Evolutionary conservation across 768 basidiomycete species (phyloP), one percentile per base, ranked within the genome.

Genomic region (Scleroderma citrinum): DNA sequence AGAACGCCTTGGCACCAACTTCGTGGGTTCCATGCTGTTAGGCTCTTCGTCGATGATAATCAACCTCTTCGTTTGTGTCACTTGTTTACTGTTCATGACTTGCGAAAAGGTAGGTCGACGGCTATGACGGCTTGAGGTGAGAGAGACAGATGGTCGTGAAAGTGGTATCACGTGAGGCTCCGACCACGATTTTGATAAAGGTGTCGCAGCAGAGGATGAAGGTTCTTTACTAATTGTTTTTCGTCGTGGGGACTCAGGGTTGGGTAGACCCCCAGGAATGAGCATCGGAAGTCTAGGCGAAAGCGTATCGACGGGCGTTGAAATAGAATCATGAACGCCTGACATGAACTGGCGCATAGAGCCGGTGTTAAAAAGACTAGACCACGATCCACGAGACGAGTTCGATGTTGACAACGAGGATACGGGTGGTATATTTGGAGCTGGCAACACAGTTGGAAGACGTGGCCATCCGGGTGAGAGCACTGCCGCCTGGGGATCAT

Each of bases 311-410:
- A 69, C 58, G 7, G 75, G 73, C 17, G 69, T 73, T 35, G 64
- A 65, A 16, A 75, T 66, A 1, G 74, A 70, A 54, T 80, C 82
- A 30, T 80, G 77, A 24, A 80, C 70, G 29, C 82, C 79, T 11
- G 73, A 72, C 55, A 89, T 81, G 50, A 90, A 78, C 48, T 87
- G 83, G 23, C 83, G 74, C 66, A 89, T 71, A 37, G 72, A 76
- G 16, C 77, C 78, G 1, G 85, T 69, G 51, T 81, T 83, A 61
- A 88, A 86, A 11, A 91, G 59, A 57, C 81, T 89, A 0, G 87
- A 85, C 89, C 89, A 91, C 0, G 89, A 88, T 8, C 81, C 86
- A 38, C 81, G 75, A 2, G 88, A 88, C 3, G 85, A 81, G 40
- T 68, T 76, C 0, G 83, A 82, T 0, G 80, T 70, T 39, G 75